These are phyloP conservation scores for Sporothrix brasiliensis DNA, from an alignment of 2,329 filamentous ascomycete genomes.

Conservation along the genomic window DNA sequence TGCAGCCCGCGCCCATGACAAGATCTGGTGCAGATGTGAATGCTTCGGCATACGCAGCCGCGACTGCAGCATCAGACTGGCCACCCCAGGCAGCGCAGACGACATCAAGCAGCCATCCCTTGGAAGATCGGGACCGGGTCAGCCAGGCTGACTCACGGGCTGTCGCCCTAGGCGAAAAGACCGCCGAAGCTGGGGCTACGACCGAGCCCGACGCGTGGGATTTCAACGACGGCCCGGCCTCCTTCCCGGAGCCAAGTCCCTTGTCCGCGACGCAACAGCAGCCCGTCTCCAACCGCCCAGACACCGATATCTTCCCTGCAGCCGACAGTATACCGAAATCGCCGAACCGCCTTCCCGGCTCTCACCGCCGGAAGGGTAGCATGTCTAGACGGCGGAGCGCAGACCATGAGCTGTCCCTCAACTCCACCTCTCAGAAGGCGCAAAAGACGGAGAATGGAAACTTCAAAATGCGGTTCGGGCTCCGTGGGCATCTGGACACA, in stretches of 20 bases:
- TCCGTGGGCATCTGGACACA: conserved; percentile 90
- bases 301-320: conserved; percentile 84
- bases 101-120: neutral
- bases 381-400: conserved; percentile 70
- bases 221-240: conserved; percentile 73
- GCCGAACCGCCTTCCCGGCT: conserved; percentile 67
- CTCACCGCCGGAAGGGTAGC: conserved; percentile 79
- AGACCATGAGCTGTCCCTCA: conserved; percentile 65
- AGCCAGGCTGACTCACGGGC: conserved; percentile 26
- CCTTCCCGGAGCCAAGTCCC: conserved; percentile 59
- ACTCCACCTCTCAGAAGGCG: conserved; percentile 43
- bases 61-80: conserved; percentile 41
- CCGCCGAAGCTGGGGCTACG: conserved; percentile 39
- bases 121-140: neutral
- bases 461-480: conserved; percentile 90
- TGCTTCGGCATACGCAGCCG: conserved; percentile 44
- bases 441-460: conserved; percentile 70
- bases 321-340: conserved; percentile 82
- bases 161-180: conserved; percentile 54
- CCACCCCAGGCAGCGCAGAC: conserved; percentile 30
- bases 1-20: conserved; percentile 55
- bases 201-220: conserved; percentile 80
- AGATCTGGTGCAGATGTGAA: conserved; percentile 54
- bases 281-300: conserved; percentile 65
- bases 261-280: conserved; percentile 40